These are phyloP conservation scores for Lactarius sanguifluus DNA, from an alignment of 768 basidiomycete genomes.

Conservation along the genomic window DNA sequence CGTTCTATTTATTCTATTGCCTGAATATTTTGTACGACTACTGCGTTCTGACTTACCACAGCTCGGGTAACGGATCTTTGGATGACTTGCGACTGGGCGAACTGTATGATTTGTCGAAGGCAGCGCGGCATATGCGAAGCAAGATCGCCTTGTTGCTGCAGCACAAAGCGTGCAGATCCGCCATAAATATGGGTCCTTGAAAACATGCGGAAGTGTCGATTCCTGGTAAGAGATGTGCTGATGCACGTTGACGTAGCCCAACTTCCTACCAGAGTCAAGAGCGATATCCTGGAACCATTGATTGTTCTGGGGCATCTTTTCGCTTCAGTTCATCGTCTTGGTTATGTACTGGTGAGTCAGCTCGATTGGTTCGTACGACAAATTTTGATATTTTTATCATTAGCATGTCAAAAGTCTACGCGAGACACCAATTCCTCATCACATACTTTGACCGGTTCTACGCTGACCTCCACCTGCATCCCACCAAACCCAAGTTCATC, in stretches of 20 bases:
- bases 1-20: slow-evolving; percentile 15
- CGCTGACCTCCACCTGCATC: slow-evolving; percentile 61
- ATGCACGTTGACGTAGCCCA: slow-evolving; percentile 22
- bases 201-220: slow-evolving; percentile 39
- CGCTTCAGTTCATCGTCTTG: slow-evolving; percentile 46
- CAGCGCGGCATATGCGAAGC: slow-evolving; percentile 51
- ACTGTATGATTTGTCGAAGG: slow-evolving; percentile 52
- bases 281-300: slow-evolving; percentile 33
- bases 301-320: slow-evolving; percentile 39
- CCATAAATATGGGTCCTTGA: slow-evolving; percentile 39
- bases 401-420: slow-evolving; percentile 49
- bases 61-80: slow-evolving; percentile 40
- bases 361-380: background rate
- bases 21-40: slow-evolving; percentile 19
- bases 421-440: slow-evolving; percentile 61
- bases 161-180: slow-evolving; percentile 41
- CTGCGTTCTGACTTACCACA: slow-evolving; percentile 28
- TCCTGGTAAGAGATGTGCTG: slow-evolving; percentile 39
- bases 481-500: slow-evolving; percentile 44
- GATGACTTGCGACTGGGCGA: slow-evolving; percentile 49
- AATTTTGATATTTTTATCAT: background rate
- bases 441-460: slow-evolving; percentile 79
- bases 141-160: slow-evolving; percentile 44
- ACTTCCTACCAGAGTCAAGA: slow-evolving; percentile 23
- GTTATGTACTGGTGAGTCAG: slow-evolving; percentile 57